Conservation (phyloP, 768 basidiomycete species). For the Pleurotus eryngii region DNA sequence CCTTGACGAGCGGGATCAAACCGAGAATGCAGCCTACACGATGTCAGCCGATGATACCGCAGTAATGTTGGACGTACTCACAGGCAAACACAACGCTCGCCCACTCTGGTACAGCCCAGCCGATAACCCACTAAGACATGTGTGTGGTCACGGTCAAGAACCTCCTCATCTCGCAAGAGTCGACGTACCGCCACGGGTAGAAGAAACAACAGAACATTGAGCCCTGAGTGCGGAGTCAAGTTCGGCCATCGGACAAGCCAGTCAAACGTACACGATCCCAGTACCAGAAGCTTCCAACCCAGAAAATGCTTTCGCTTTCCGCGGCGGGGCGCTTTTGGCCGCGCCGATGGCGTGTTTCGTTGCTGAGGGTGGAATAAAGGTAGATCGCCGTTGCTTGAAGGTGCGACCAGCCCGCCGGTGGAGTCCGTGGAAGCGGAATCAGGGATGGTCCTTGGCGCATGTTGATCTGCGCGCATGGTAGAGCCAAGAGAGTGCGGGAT, state of each 20-base stretch:
- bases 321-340: background rate
- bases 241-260: background rate
- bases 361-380: conserved; percentile 3
- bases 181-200: conserved; percentile 65
- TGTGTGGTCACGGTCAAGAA: background rate
- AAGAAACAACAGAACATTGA: conserved; percentile 63
- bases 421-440: background rate
- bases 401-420: background rate
- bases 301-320: background rate
- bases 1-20: conserved; percentile 78
- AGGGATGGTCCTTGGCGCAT: background rate
- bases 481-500: background rate
- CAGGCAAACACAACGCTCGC: conserved; percentile 61
- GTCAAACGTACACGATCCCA: conserved; percentile 51
- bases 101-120: conserved; percentile 41
- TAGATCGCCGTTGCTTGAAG: background rate
- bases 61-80: conserved; percentile 27
- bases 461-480: background rate
- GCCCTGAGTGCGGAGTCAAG: conserved; percentile 39
- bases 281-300: conserved; percentile 54
- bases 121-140: conserved; percentile 50
- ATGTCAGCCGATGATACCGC: background rate
- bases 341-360: background rate
- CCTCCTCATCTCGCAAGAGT: background rate
- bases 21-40: conserved; percentile 58